phyloP scores from a whole-genome alignment of 441 rosid species.

The Caryocar brasiliense region DNA sequence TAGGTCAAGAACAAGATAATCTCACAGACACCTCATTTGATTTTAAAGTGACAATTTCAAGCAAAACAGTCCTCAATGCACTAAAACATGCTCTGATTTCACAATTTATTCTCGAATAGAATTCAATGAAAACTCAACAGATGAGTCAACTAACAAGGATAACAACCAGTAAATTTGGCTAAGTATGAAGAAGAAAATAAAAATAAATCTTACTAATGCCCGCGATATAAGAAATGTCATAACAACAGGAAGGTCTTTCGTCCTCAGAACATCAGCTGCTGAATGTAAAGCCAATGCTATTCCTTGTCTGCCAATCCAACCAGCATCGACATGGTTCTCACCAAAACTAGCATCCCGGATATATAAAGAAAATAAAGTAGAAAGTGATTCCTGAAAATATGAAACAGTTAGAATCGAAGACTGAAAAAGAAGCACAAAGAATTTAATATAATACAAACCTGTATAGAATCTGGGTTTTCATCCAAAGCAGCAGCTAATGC shows the following conservation, averaged over 20 bases:
- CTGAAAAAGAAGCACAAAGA: constrained; percentile 4
- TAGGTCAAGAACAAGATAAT: no score
- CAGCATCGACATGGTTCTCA: constrained; percentile 59
- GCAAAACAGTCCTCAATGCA: no score
- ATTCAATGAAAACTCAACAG: no score
- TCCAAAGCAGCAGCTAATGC: constrained; percentile 97
- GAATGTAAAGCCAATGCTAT: constrained; percentile 85
- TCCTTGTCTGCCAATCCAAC: constrained; percentile 97
- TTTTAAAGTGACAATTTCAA: no score
- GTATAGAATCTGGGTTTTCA: constrained; percentile 79
- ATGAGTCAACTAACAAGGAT: no score
- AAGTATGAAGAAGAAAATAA: constrained; percentile 2
- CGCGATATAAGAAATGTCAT: constrained; percentile 96
- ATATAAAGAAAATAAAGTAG: constrained; percentile 84
- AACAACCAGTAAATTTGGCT: no score
- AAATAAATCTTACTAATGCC: constrained; percentile 63
- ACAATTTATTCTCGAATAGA: no score
- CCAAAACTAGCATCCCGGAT: constrained; percentile 58
- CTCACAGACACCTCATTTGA: no score
- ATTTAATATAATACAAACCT: constrained; percentile 35
- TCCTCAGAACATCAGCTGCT: constrained; percentile 86
- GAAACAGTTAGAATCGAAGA: constrained; percentile 17
- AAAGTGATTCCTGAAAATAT: constrained; percentile 71
- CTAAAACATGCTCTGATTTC: no score
- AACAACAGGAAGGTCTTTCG: constrained; percentile 95